Evolutionary conservation across 169 alveolate species (phyloP).

Genomic region (Cryptosporidium bovis): DNA sequence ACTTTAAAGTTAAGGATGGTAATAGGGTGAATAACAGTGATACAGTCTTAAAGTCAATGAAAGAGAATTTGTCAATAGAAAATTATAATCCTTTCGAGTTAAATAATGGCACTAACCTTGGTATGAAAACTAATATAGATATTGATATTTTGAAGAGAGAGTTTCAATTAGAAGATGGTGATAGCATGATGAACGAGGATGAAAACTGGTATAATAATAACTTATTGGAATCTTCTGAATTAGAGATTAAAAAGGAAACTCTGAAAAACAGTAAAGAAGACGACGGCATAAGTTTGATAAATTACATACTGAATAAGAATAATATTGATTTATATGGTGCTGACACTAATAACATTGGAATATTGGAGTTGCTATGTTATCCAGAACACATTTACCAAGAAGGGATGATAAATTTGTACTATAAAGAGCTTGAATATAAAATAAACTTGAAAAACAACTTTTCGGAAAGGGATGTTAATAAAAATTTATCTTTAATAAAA

Average conservation of each 20-base stretch:
- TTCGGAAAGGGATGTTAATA: not conserved
- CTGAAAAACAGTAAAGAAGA: not conserved
- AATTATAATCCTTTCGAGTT: too few species aligned
- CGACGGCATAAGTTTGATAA: not conserved
- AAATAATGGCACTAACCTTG: not conserved
- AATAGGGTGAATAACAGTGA: not conserved
- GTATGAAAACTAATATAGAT: not conserved
- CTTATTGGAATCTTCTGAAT: not conserved
- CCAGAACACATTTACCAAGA: conserved; percentile 12
- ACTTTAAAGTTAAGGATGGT: not conserved
- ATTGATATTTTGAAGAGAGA: not conserved
- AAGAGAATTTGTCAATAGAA: not conserved
- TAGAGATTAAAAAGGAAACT: not conserved
- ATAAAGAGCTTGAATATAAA: conserved; percentile 13
- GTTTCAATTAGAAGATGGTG: not conserved
- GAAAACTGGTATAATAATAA: not conserved
- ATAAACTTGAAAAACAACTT: not conserved
- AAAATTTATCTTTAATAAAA: not conserved
- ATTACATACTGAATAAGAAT: not conserved
- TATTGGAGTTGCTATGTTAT: conserved; percentile 34
- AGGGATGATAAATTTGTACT: conserved; percentile 27
- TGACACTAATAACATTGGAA: not conserved
- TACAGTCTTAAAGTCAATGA: not conserved
- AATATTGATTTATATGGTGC: not conserved
- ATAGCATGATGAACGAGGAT: not conserved